These are phyloP conservation scores for Neostapfia colusana DNA, from an alignment of 176 grass and related monocot genomes.

Conservation along the genomic window DNA sequence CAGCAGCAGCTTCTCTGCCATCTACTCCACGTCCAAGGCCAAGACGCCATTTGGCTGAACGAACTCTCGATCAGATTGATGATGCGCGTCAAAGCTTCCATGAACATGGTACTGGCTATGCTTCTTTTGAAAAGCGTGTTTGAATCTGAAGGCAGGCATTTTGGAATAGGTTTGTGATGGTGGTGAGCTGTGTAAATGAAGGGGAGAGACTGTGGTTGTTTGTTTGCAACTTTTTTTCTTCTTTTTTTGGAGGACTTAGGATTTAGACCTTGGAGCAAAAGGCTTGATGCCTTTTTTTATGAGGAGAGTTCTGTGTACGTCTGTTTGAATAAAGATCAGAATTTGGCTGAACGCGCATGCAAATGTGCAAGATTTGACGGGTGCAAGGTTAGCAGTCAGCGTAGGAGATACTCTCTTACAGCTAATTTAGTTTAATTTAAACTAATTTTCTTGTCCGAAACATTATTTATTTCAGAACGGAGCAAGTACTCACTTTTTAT, in stretches of 20 bases:
- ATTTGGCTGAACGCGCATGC: not conserved
- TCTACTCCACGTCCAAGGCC: slow-evolving; percentile 57
- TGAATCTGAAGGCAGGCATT: not conserved
- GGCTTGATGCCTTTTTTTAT: slow-evolving; percentile 22
- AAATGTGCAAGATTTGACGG: not conserved
- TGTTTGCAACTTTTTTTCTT: slow-evolving; percentile 16
- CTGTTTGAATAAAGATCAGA: slow-evolving; percentile 53
- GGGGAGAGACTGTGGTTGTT: not conserved
- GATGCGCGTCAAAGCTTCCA: too few relatives aligned
- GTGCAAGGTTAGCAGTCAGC: too few relatives aligned
- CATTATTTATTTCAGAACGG: too few relatives aligned
- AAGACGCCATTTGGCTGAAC: slow-evolving; percentile 57
- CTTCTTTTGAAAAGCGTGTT: not conserved
- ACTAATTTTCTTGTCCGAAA: too few relatives aligned
- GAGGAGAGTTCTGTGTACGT: slow-evolving; percentile 34
- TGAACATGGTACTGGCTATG: not conserved
- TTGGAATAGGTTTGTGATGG: slow-evolving; percentile 2
- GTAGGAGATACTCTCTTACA: too few relatives aligned
- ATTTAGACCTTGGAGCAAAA: slow-evolving; percentile 15
- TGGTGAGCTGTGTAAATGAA: slow-evolving; percentile 48
- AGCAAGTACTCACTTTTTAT: too few relatives aligned
- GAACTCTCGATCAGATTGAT: too few relatives aligned
- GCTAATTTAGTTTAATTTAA: too few relatives aligned
- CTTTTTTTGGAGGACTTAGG: slow-evolving; percentile 24
- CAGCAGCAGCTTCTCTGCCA: slow-evolving; percentile 50